These are phyloP conservation scores for Violaceomyces palustris DNA, from an alignment of 1,284 basidiomycete species.

Conservation along the genomic window DNA sequence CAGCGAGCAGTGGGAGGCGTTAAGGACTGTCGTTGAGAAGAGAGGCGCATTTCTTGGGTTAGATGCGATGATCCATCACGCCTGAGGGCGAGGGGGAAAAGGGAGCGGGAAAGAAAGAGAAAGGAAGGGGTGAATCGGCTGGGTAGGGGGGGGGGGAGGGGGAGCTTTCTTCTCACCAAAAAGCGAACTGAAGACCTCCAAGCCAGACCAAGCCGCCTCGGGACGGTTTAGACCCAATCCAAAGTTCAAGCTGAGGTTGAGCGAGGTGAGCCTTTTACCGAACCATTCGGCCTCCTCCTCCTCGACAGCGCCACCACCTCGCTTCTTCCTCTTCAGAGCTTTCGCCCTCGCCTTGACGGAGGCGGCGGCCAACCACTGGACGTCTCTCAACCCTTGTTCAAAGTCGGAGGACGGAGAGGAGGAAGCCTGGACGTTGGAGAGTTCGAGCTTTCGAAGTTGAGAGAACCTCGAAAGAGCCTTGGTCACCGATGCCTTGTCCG, in stretches of 20 bases:
- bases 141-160: too few relatives aligned
- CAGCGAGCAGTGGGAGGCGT: constrained; percentile 32
- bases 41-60: neutral
- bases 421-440: too few relatives aligned
- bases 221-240: constrained; percentile 6
- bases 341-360: neutral
- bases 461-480: too few relatives aligned
- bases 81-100: neutral
- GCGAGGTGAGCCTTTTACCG: constrained; percentile 23
- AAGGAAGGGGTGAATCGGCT: too few relatives aligned
- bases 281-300: constrained; percentile 14
- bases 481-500: too few relatives aligned
- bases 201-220: neutral
- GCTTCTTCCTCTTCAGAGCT: neutral
- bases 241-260: constrained; percentile 20
- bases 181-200: constrained; percentile 1
- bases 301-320: too few relatives aligned
- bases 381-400: too few relatives aligned
- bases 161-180: too few relatives aligned
- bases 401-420: too few relatives aligned
- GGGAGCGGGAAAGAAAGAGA: too few relatives aligned
- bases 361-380: too few relatives aligned
- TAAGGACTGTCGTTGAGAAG: constrained; percentile 17
- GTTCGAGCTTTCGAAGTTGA: too few relatives aligned
- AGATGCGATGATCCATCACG: neutral